Evolutionary conservation across 495 filamentous ascomycete species (phyloP).

Genomic region (Aspergillus kassunensis): DNA sequence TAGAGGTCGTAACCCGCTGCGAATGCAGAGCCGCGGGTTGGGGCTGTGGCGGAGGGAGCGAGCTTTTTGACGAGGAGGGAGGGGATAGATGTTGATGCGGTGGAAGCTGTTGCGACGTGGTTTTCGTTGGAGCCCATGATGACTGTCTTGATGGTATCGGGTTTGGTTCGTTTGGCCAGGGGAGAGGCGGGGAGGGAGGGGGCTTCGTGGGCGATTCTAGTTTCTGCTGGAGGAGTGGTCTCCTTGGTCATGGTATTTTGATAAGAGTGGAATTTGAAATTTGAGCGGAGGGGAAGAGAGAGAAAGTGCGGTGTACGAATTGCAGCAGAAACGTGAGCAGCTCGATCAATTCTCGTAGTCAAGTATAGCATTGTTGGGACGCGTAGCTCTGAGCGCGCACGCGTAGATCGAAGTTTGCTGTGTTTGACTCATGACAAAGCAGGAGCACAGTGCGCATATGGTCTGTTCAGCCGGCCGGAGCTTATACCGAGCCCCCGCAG

Average conservation of each 20-base stretch:
- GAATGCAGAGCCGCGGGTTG: constrained; percentile 83
- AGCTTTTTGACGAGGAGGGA: constrained; percentile 84
- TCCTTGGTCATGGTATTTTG: constrained; percentile 50
- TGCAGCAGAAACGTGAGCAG: constrained; percentile 4
- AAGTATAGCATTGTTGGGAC: constrained; percentile 15
- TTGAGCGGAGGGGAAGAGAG: neutral
- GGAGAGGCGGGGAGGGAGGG: constrained; percentile 59
- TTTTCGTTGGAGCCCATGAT: constrained; percentile 34
- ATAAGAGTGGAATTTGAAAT: constrained; percentile 2
- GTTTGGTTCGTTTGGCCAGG: constrained; percentile 61
- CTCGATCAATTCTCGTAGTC: too few species aligned
- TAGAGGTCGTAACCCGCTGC: constrained; percentile 94
- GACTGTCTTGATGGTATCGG: constrained; percentile 24
- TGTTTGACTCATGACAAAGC: constrained; percentile 9
- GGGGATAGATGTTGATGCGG: constrained; percentile 33
- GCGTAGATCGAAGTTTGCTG: constrained; percentile 20
- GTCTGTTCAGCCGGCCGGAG: neutral
- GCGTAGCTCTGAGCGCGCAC: constrained; percentile 36
- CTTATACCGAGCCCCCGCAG: constrained; percentile 13
- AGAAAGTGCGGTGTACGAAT: constrained; percentile 6
- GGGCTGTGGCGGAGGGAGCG: constrained; percentile 63
- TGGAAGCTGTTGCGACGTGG: neutral
- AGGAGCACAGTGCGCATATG: constrained; percentile 2
- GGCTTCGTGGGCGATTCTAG: constrained; percentile 37
- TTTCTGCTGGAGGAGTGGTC: constrained; percentile 35